Conservation (phyloP, 306 rosid genomes). For the Cotoneaster glaucophyllus region DNA sequence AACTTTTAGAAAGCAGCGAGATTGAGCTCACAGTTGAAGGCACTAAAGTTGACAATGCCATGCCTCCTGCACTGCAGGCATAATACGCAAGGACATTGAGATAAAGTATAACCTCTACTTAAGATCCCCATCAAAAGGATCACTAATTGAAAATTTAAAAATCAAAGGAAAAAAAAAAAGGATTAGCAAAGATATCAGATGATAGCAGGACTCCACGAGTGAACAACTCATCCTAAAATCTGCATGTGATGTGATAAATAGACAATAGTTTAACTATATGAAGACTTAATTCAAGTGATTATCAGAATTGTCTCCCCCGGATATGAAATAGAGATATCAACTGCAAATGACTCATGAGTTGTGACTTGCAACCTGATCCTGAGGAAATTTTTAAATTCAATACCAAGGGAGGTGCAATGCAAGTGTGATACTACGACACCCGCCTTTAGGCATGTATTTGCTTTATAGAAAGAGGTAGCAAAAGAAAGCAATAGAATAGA, state of each 20-base stretch:
- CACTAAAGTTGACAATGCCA: slow-evolving; percentile 91
- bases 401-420: background rate
- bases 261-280: background rate
- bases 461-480: background rate
- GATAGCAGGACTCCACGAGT: background rate
- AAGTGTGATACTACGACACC: background rate
- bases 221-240: background rate
- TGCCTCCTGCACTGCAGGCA: slow-evolving; percentile 97
- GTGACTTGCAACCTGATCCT: background rate
- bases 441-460: background rate
- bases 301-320: background rate
- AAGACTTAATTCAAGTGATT: background rate
- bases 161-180: background rate
- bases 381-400: background rate
- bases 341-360: background rate
- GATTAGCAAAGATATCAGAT: background rate
- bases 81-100: slow-evolving; percentile 24
- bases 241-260: background rate
- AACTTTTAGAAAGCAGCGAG: slow-evolving; percentile 75
- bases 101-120: background rate
- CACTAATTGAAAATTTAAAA: background rate
- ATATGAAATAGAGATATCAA: background rate
- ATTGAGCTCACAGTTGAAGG: slow-evolving; percentile 90
- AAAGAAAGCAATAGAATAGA: background rate
- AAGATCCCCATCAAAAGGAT: background rate